Conservation (phyloP, 2,329 filamentous ascomycete species). For the Penicillium sp. region DNA sequence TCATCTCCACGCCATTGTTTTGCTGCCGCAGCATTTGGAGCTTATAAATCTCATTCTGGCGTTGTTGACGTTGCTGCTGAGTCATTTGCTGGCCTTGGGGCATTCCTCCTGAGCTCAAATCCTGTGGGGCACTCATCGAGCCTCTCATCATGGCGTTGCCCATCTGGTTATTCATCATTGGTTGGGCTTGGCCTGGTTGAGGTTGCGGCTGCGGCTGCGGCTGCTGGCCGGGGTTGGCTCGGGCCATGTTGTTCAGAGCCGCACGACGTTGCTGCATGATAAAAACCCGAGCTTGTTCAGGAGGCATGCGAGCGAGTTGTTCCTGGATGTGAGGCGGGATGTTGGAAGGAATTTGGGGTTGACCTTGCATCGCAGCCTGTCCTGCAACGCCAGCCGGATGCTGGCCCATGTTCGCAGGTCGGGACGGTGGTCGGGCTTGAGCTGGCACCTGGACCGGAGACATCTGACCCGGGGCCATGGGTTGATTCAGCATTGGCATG, state of each 20-base stretch:
- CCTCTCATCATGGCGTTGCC: slow-evolving; percentile 36
- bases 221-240: slow-evolving; percentile 33
- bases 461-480: slow-evolving; percentile 41
- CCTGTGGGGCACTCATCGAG: slow-evolving; percentile 37
- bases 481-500: slow-evolving; percentile 47
- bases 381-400: slow-evolving; percentile 29
- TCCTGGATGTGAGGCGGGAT: slow-evolving; percentile 39
- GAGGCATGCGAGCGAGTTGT: slow-evolving; percentile 37
- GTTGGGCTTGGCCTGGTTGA: slow-evolving; percentile 35
- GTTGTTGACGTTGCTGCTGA: slow-evolving; percentile 36
- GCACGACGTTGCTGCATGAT: slow-evolving; percentile 38
- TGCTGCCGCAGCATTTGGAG: slow-evolving; percentile 37
- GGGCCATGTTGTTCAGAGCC: slow-evolving; percentile 34
- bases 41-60: slow-evolving; percentile 34
- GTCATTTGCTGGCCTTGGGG: slow-evolving; percentile 33
- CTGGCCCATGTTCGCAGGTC: slow-evolving; percentile 35
- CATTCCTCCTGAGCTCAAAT: slow-evolving; percentile 29
- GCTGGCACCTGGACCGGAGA: slow-evolving; percentile 38
- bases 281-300: slow-evolving; percentile 36
- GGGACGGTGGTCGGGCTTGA: slow-evolving; percentile 38
- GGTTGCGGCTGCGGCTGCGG: slow-evolving; percentile 19
- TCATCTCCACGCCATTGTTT: slow-evolving; percentile 39
- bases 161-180: slow-evolving; percentile 36
- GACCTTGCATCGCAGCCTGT: slow-evolving; percentile 35
- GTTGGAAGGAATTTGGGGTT: slow-evolving; percentile 35